Percentiles rank a stretch among this genome's conserved stretches.
Conservation (phyloP, 257 asterid genomes). For the Solanum pinnatisectum region DNA sequence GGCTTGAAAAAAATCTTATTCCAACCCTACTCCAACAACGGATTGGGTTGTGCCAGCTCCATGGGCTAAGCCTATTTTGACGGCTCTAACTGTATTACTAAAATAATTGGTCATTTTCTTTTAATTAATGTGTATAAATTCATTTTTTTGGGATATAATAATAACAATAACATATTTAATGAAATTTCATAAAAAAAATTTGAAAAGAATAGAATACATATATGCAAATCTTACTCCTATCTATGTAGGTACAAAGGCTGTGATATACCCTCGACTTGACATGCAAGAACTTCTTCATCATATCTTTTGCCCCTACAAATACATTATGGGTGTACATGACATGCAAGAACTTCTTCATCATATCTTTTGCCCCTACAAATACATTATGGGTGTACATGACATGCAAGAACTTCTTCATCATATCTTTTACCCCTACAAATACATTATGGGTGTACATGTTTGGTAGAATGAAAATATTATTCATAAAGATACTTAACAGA, state of each 20-base stretch:
- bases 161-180: too few species aligned
- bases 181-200: rapidly evolving
- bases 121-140: not conserved
- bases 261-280: not conserved
- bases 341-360: not conserved
- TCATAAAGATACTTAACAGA: too few species aligned
- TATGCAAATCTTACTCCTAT: rapidly evolving
- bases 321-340: not conserved
- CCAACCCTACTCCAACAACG: too few species aligned
- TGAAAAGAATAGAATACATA: too few species aligned
- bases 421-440: not conserved
- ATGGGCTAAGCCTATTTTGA: too few species aligned
- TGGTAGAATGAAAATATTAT: too few species aligned
- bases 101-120: not conserved
- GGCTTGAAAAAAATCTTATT: too few species aligned
- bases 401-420: not conserved
- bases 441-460: too few species aligned
- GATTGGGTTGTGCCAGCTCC: too few species aligned
- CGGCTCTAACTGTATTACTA: not conserved
- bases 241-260: not conserved
- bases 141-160: not conserved
- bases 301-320: not conserved
- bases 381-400: not conserved
- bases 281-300: not conserved
- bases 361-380: not conserved